Conservation (phyloP, 2,329 filamentous ascomycete species). For the Lecanicillium sp. region DNA sequence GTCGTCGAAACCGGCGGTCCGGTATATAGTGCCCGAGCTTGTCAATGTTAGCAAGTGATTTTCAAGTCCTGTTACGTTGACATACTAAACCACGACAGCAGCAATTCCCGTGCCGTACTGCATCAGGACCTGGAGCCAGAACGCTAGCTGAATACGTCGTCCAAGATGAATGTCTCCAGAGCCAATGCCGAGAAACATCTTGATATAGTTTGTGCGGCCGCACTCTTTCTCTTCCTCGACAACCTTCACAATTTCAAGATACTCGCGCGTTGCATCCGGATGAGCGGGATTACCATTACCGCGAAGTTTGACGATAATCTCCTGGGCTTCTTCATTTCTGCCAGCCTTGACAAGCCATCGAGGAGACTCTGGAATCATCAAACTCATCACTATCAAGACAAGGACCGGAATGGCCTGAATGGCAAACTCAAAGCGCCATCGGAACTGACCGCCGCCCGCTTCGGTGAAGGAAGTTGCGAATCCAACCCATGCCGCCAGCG, state of each 20-base stretch:
- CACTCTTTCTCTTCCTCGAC: conserved; percentile 24
- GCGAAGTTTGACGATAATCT: conserved; percentile 16
- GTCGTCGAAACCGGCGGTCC: conserved; percentile 9
- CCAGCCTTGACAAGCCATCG: conserved; percentile 26
- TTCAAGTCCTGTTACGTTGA: neutral
- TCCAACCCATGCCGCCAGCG: conserved; percentile 27
- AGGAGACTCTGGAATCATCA: conserved; percentile 35
- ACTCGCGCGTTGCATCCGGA: conserved; percentile 20
- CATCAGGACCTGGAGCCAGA: conserved; percentile 30
- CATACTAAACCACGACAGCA: neutral
- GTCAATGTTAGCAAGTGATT: conserved; percentile 20
- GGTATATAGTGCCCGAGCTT: conserved; percentile 16
- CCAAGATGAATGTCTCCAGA: conserved; percentile 27
- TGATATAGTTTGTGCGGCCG: conserved; percentile 28
- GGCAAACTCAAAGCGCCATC: conserved; percentile 25
- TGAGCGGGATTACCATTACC: conserved; percentile 20
- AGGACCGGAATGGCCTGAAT: conserved; percentile 32
- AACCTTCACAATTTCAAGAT: conserved; percentile 29
- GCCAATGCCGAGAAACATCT: conserved; percentile 30
- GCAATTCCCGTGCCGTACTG: conserved; percentile 33
- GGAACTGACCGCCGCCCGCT: conserved; percentile 15
- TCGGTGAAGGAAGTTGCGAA: conserved; percentile 22
- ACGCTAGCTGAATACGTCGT: conserved; percentile 28
- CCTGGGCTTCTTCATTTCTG: conserved; percentile 18
- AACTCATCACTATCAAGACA: conserved; percentile 24